Evolutionary conservation across 306 rosid genomes (phyloP), one percentile per base, ranked within the genome.

Genomic region (Abrus precatorius): DNA sequence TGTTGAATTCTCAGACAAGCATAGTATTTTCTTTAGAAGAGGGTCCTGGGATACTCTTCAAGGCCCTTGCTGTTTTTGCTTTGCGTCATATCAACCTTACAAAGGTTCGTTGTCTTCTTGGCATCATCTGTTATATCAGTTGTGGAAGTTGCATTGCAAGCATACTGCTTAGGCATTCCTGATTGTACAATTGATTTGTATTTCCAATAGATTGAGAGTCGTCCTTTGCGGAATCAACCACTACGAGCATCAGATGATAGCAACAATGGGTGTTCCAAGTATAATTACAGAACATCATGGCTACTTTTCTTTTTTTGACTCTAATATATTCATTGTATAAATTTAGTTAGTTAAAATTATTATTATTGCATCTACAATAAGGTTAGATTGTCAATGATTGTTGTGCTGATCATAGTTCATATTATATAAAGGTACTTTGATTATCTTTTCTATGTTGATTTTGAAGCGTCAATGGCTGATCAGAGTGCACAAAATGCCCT

Each of bases 21-120:
- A 93, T 95, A 83, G 99, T 93, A 62, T 95, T 93, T 87, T 93
- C 98, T 41, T 85, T 95, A 63, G 99, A 95, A 87, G 98, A 93
- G 82, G 98, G 99, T 69, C 98, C 99, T 44, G 98, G 99, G 77
- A 78, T 92, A 29, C 99, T 95, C 82, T 95, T 92, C 85, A 95
- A 93, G 88, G 99, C 99, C 70, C 99, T 95, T 79, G 97, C 99
- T 61, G 98, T 92, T 86, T 95, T 95, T 86, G 98, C 99, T 45
- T 71, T 93, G 80, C 99, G 98, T 63, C 89, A 88, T 77, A 90
- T 95, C 83, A 95, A 92, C 85, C 98, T 93, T 30, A 89, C 93
- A 0, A 95, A 95, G 97, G 98, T 88, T 53, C 65, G 80, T 64
- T 57, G 49, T 70, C 69, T 64, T 68, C 70, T 33, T 49, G 74